Base-by-base conservation (phyloP, 2,329 filamentous ascomycete species). In the Sarocladium brachiariae region DNA sequence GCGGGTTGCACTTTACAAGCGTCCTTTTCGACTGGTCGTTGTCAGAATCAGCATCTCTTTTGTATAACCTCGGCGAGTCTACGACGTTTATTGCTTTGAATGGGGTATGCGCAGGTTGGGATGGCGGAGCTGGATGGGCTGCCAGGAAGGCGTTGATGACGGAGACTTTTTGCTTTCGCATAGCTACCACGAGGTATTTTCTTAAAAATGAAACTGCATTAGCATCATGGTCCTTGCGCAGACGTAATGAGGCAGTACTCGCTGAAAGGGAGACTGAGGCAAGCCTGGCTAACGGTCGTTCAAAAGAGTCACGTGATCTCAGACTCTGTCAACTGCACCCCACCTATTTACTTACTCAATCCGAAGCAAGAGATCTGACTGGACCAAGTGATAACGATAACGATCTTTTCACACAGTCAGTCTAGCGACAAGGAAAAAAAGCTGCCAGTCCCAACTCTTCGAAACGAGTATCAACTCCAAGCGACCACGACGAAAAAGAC, bases 371-470 rank as follows among this genome's bases (percentile, higher is more conserved):
- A n/a, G n/a, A n/a, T n/a, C n/a, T n/a, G n/a, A n/a, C n/a, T n/a
- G n/a, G n/a, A 33, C 24, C 43, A 24, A 33, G 43, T 16, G 43
- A 47, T 47, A 47, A 47, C 43, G 43, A 47, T 47, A 47, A 47
- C 43, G 43, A 47, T 24, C 43, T 47, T 47, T 47, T 47, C 43
- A 47, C 43, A 47, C 43, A 47, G 43, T 33, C 16, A 33, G 25
- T 33, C 27, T 47, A 33, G 43, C 27, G 43, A 25, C 4, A 25
- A 30, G 43, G 43, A 47, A 47, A 47, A 41, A 47, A 47, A 47
- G 43, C 43, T 47, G 43, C 43, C 31, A 43, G 39, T 43, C 25
- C 23, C 24, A 33, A 30, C 43, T 47, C 18, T 23, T 33, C 43
- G 27, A 47, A 47, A 21, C n/a, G n/a, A 25, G 33, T 25, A 11